Evolutionary conservation across 306 rosid species (phyloP).

Genomic region (Senna tora): DNA sequence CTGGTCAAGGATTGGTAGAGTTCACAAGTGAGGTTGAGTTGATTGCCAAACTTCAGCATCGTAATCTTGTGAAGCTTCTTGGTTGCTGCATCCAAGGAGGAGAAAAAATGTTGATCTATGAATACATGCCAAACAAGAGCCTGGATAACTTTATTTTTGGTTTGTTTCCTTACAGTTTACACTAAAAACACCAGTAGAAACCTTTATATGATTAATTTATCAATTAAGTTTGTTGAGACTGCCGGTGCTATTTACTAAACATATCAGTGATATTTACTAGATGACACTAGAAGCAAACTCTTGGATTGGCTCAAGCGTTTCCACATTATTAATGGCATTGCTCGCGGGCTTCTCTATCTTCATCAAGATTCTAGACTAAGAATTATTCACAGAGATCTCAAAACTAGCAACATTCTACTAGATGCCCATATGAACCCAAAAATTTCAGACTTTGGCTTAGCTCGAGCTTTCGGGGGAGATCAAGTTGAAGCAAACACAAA

Average conservation of each 20-base stretch:
- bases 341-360: conserved; percentile 12
- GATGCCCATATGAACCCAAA: conserved; percentile 52
- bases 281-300: conserved; percentile 12
- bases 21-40: conserved; percentile 25
- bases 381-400: conserved; percentile 58
- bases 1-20: conserved; percentile 8
- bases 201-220: not conserved
- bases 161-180: not conserved
- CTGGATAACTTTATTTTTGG: conserved; percentile 39
- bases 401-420: conserved; percentile 54
- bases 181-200: not conserved
- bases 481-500: conserved; percentile 51
- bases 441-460: conserved; percentile 60
- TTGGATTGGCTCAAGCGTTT: conserved; percentile 29
- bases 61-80: conserved; percentile 35
- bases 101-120: conserved; percentile 29
- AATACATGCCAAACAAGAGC: conserved; percentile 28
- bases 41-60: conserved; percentile 31
- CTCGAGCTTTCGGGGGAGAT: conserved; percentile 52
- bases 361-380: conserved; percentile 22
- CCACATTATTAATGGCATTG: conserved; percentile 9
- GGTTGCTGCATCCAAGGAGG: conserved; percentile 21
- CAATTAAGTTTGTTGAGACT: conserved; percentile 2
- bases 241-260: not conserved
- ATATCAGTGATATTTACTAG: not conserved